Evolutionary conservation across 805 yeast genomes (phyloP).

Genomic region (Wickerhamomyces bovis): DNA sequence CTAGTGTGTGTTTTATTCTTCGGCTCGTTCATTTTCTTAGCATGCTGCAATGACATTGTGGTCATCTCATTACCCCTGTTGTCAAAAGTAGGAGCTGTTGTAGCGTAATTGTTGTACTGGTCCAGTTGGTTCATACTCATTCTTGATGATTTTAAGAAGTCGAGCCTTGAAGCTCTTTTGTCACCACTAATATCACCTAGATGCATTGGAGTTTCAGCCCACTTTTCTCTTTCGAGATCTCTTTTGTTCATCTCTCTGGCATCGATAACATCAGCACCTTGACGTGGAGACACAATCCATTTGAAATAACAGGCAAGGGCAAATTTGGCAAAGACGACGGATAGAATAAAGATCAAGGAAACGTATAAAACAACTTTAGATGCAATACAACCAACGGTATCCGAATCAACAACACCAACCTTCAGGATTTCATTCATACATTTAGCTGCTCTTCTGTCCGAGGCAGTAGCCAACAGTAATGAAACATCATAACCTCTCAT

Average conservation of each 20-base stretch:
- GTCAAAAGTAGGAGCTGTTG: constrained; percentile 5
- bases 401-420: constrained; percentile 86
- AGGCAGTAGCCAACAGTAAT: constrained; percentile 54
- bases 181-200: constrained; percentile 48
- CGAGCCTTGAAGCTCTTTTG: constrained; percentile 24
- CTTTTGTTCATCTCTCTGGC: constrained; percentile 57
- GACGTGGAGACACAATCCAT: constrained; percentile 72
- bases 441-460: constrained; percentile 65
- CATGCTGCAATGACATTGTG: constrained; percentile 65
- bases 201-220: constrained; percentile 65
- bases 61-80: constrained; percentile 28
- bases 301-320: constrained; percentile 82
- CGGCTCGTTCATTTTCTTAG: constrained; percentile 17
- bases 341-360: constrained; percentile 77
- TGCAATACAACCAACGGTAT: constrained; percentile 90
- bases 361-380: constrained; percentile 76
- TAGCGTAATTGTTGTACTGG: constrained; percentile 8
- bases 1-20: constrained; percentile 12
- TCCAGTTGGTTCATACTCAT: constrained; percentile 23
- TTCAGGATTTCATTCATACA: constrained; percentile 82
- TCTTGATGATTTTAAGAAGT: constrained; percentile 32
- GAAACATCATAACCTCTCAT: constrained; percentile 81
- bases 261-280: constrained; percentile 69
- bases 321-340: constrained; percentile 75
- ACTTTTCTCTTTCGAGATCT: constrained; percentile 66